phyloP scores from a whole-genome alignment of 1,139 yeast genomes.

The Taphrina confusa region DNA sequence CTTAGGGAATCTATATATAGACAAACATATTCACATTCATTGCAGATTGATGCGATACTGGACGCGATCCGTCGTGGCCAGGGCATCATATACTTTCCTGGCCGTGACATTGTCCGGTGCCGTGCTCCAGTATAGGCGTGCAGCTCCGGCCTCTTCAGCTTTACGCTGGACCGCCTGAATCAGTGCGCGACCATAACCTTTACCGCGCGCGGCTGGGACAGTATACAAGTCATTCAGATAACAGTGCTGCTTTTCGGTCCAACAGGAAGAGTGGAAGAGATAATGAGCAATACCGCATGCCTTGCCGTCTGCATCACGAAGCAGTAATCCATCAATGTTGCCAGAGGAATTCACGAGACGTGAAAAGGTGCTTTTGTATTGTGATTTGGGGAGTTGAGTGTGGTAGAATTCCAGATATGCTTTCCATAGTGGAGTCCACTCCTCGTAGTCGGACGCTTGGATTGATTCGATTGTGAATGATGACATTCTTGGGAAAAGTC shows the following conservation, averaged over 20 bases:
- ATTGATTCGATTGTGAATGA: not conserved
- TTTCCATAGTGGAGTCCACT: slow-evolving; percentile 9
- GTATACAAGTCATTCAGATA: slow-evolving; percentile 41
- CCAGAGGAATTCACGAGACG: slow-evolving; percentile 7
- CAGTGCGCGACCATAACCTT: slow-evolving; percentile 38
- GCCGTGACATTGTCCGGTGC: slow-evolving; percentile 21
- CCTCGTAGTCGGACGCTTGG: not conserved
- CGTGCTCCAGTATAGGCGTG: slow-evolving; percentile 27
- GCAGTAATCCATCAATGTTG: slow-evolving; percentile 15
- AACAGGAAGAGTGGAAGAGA: slow-evolving; percentile 40
- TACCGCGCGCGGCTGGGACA: slow-evolving; percentile 38
- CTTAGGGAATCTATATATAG: too few relatives aligned
- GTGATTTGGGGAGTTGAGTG: slow-evolving; percentile 9
- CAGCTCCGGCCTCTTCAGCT: slow-evolving; percentile 1
- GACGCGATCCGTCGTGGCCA: slow-evolving; percentile 28
- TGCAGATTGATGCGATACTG: slow-evolving; percentile 13
- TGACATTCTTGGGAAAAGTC: too few relatives aligned
- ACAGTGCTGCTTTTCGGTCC: slow-evolving; percentile 40
- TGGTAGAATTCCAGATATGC: slow-evolving; percentile 25
- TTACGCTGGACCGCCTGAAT: slow-evolving; percentile 23
- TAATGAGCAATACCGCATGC: slow-evolving; percentile 40
- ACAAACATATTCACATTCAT: too few relatives aligned
- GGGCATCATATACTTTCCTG: slow-evolving; percentile 6
- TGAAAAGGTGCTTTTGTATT: slow-evolving; percentile 9
- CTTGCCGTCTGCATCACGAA: not conserved